Evolutionary conservation across 345 rosid species (phyloP).

Genomic region (Zanthoxylum bungeanum): DNA sequence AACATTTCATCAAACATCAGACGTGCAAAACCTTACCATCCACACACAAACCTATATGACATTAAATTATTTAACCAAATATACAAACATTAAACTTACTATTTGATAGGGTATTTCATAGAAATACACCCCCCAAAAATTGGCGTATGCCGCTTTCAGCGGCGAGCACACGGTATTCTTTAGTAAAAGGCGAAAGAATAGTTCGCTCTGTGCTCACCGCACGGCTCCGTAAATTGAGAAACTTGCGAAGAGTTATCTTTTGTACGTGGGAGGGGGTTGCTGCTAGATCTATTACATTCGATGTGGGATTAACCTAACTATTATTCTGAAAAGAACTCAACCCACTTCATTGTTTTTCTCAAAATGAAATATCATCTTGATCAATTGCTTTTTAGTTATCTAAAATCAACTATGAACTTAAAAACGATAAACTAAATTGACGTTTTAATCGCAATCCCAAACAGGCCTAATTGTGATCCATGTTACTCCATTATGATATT

Average conservation of each 20-base stretch:
- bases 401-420: too few species aligned
- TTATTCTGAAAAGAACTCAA: too few species aligned
- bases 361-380: too few species aligned
- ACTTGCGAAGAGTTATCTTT: fast-evolving
- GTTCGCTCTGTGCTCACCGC: slow-evolving; percentile 35
- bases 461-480: too few species aligned
- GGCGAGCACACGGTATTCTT: slow-evolving; percentile 43
- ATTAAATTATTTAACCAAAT: background rate
- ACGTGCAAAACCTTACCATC: too few species aligned
- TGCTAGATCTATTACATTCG: too few species aligned
- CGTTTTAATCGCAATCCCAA: too few species aligned
- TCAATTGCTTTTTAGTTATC: background rate
- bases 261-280: background rate
- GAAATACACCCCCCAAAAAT: background rate
- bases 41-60: too few species aligned
- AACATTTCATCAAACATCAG: too few species aligned
- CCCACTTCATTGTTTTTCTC: background rate
- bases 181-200: slow-evolving; percentile 61
- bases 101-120: background rate
- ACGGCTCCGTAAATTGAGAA: background rate
- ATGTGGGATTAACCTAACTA: background rate
- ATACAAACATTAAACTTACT: background rate
- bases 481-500: too few species aligned
- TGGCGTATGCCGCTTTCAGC: background rate
- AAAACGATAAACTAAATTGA: too few species aligned